phyloP scores from a whole-genome alignment of 2,329 filamentous ascomycete species.

The Elsinoe batatas region DNA sequence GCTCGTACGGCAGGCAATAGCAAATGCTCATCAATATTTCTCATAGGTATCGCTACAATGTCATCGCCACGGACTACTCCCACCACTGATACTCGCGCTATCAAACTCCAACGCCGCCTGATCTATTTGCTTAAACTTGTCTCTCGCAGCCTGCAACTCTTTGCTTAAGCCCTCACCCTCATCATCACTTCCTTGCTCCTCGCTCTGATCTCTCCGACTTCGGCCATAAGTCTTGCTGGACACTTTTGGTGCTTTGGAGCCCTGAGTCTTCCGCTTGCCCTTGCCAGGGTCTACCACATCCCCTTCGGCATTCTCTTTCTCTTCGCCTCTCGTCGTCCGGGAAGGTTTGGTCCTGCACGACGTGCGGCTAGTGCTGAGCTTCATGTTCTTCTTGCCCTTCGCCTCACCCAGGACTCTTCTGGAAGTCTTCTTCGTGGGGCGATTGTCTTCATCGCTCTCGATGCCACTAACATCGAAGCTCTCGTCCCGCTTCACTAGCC shows the following conservation, averaged over 20 bases:
- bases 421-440: neutral
- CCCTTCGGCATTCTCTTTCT: conserved; percentile 6
- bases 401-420: conserved; percentile 6
- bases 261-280: neutral
- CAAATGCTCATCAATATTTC: neutral
- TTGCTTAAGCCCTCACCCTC: conserved; percentile 24
- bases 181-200: conserved; percentile 19
- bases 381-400: conserved; percentile 10
- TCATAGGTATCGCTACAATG: neutral
- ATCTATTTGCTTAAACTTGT: conserved; percentile 42
- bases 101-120: conserved; percentile 43
- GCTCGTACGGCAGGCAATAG: too few species aligned
- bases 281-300: neutral
- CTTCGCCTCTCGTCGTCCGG: neutral
- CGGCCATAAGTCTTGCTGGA: conserved; percentile 21
- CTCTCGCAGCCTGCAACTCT: conserved; percentile 34
- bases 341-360: neutral
- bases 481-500: neutral
- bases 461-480: conserved; percentile 9
- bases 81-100: conserved; percentile 36
- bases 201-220: conserved; percentile 32
- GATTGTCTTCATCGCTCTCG: conserved; percentile 2
- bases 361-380: neutral
- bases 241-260: conserved; percentile 12
- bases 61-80: conserved; percentile 33